Conservation (phyloP, 169 alveolate genomes). For the Theileria luwenshuni region DNA sequence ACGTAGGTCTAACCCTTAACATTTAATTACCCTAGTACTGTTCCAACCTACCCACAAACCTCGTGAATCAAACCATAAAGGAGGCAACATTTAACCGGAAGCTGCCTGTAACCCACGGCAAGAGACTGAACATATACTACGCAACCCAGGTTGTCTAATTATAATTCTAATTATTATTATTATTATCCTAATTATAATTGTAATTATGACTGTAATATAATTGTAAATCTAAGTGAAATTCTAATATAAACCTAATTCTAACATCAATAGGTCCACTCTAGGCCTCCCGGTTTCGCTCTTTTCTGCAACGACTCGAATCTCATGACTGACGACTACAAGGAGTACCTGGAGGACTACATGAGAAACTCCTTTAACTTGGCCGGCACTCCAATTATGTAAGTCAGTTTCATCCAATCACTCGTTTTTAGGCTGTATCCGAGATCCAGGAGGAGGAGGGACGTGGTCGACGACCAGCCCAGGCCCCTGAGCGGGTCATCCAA, state of each 20-base stretch:
- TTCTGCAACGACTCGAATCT: constrained; percentile 74
- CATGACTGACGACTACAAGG: constrained; percentile 70
- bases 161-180: neutral
- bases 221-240: no score
- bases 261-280: constrained; percentile 57
- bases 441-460: constrained; percentile 55
- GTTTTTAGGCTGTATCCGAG: constrained; percentile 52
- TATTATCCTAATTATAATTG: neutral
- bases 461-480: constrained; percentile 40
- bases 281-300: constrained; percentile 77
- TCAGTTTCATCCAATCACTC: neutral
- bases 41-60: constrained; percentile 38
- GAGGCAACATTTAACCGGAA: constrained; percentile 73
- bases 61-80: constrained; percentile 65
- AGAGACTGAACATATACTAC: constrained; percentile 73
- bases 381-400: constrained; percentile 73
- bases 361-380: constrained; percentile 65
- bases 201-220: no score
- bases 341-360: constrained; percentile 73
- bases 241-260: no score
- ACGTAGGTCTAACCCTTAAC: constrained; percentile 34
- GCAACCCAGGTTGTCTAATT: constrained; percentile 59
- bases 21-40: constrained; percentile 24
- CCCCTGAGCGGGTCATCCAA: no score
- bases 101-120: constrained; percentile 72